Conservation (phyloP, 805 yeast genomes). For the Lachancea mirantina region DNA sequence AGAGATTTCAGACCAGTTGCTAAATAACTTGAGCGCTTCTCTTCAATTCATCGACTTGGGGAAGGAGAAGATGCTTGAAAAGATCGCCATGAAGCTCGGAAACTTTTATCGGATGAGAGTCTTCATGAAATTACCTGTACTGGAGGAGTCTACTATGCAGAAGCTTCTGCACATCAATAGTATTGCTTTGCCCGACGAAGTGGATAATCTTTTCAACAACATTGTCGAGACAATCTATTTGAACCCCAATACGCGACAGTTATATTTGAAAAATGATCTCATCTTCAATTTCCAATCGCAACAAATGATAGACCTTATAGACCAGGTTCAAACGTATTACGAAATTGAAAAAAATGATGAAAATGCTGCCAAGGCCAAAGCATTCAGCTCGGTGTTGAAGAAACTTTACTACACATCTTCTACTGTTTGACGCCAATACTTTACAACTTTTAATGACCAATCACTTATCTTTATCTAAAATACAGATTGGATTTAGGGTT, state of each 20-base stretch:
- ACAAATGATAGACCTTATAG: constrained; percentile 11
- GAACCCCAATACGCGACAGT: constrained; percentile 14
- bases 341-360: constrained; percentile 11
- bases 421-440: too few species aligned
- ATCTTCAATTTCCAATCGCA: constrained; percentile 14
- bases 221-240: constrained; percentile 26
- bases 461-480: too few species aligned
- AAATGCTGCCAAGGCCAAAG: constrained; percentile 14
- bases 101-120: constrained; percentile 24
- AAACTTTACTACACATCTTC: constrained; percentile 9
- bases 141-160: constrained; percentile 14
- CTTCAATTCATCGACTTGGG: constrained; percentile 13
- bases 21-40: constrained; percentile 23
- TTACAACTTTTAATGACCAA: too few species aligned
- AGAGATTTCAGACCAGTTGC: constrained; percentile 22
- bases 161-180: constrained; percentile 22
- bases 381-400: constrained; percentile 10
- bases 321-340: constrained; percentile 12
- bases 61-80: constrained; percentile 5
- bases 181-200: constrained; percentile 12
- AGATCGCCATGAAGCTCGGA: constrained; percentile 14
- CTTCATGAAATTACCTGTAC: constrained; percentile 18
- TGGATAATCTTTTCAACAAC: constrained; percentile 26
- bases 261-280: constrained; percentile 16
- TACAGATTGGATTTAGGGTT: too few species aligned